Evolutionary conservation across 83 land plant species (phyloP), one percentile per base, ranked within the genome.

Genomic region (Picea abies): DNA sequence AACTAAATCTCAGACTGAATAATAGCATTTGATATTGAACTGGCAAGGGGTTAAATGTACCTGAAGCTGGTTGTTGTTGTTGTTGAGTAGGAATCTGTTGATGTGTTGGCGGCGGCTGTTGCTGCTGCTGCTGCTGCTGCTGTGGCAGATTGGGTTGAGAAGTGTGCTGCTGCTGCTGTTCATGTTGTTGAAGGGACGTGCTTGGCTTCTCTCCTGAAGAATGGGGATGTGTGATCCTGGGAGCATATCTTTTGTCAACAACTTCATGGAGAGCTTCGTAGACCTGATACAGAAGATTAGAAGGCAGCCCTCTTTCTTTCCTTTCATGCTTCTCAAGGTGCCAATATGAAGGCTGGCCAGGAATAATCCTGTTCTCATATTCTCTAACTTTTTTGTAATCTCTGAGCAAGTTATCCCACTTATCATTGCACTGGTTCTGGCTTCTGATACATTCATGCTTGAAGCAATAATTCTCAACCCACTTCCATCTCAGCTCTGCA

Each of bases 381-480:
- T 90, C 92, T 25, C 90, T 78, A 8, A 92, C 92, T 85, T 92
- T 92, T 84, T 90, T 90, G 89, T 88, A 92, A 85, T 92, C 94
- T 39, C 94, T 82, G 39, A 92, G 87, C 47, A 92, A 81, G 67
- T 92, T 92, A 79, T 92, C 94, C 94, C 94, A 92, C 85, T 90
- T 92, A 85, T 92, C 94, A 77, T 92, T 90, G 86, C 94, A 92
- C 86, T 92, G 94, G 85, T 92, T 92, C 79, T 90, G 92, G 90
- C 92, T 92, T 14, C 94, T 73, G 80, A 84, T 82, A 76, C 94
- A 92, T 19, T 85, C 90, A 70, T 85, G 75, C 78, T 60, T 63
- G 87, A 87, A 92, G 89, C 94, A 92, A 83, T 88, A 88, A 83
- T 90, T 88, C 87, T 92, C 94, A 66, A 92, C 88, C 92, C 94